phyloP scores from a whole-genome alignment of 2,329 filamentous ascomycete species.

The Hypoxylon rubiginosum region DNA sequence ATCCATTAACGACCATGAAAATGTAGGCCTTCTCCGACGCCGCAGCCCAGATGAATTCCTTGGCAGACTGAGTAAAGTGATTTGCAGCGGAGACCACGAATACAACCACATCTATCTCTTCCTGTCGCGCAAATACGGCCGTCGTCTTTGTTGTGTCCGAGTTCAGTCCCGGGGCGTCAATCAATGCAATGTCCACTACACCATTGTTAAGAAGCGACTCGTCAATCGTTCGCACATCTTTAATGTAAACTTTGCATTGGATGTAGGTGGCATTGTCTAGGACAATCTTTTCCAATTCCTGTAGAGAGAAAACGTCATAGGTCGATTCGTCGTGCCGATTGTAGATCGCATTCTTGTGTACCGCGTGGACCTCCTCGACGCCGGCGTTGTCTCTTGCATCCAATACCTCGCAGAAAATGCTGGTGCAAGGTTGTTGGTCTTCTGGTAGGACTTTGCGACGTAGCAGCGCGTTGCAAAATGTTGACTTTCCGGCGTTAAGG shows the following conservation, averaged over 20 bases:
- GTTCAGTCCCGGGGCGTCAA: conserved; percentile 96
- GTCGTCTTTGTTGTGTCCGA: conserved; percentile 97
- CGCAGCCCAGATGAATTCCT: conserved; percentile 96
- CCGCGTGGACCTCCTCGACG: conserved; percentile 94
- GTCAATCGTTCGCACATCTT: conserved; percentile 88
- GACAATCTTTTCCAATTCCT: conserved; percentile 88
- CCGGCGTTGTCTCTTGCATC: conserved; percentile 92
- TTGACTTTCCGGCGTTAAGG: conserved; percentile 97
- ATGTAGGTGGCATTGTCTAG: conserved; percentile 89
- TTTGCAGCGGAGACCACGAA: conserved; percentile 98
- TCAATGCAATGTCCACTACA: conserved; percentile 96
- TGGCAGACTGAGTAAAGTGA: conserved; percentile 97
- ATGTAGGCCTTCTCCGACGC: conserved; percentile 98
- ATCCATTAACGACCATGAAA: conserved; percentile 98
- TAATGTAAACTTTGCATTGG: conserved; percentile 97
- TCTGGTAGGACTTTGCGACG: conserved; percentile 93
- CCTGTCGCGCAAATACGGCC: conserved; percentile 94
- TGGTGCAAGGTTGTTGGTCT: conserved; percentile 97
- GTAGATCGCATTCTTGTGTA: conserved; percentile 84
- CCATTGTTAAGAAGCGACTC: conserved; percentile 97
- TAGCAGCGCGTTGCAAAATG: conserved; percentile 97
- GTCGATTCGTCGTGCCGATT: conserved; percentile 93
- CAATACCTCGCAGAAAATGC: conserved; percentile 97
- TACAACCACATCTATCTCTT: conserved; percentile 98
- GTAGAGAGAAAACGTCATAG: conserved; percentile 86